phyloP scores from a whole-genome alignment of 2,329 filamentous ascomycete genomes.

The Zelopaecilomyces penicillatus region DNA sequence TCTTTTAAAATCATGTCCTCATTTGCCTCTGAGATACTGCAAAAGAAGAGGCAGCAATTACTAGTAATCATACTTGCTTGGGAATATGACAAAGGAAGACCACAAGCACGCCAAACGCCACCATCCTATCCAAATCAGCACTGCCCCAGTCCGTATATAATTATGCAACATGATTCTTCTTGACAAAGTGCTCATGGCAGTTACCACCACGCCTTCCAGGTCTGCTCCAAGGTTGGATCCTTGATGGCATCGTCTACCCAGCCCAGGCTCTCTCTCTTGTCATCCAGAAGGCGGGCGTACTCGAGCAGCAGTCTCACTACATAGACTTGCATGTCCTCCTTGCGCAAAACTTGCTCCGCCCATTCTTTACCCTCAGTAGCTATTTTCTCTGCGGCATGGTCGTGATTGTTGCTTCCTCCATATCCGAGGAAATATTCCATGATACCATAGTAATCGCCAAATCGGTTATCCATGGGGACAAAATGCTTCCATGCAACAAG shows the following conservation, averaged over 20 bases:
- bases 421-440: constrained; percentile 68
- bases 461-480: constrained; percentile 69
- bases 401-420: constrained; percentile 36
- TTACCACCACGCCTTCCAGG: constrained; percentile 21
- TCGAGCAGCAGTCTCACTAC: constrained; percentile 55
- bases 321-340: constrained; percentile 69
- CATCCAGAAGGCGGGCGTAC: constrained; percentile 49
- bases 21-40: no score
- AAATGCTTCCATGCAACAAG: constrained; percentile 74
- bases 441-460: constrained; percentile 62
- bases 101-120: constrained; percentile 9
- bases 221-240: constrained; percentile 23
- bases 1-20: no score
- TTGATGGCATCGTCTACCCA: constrained; percentile 43
- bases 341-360: constrained; percentile 59
- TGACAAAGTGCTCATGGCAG: neutral
- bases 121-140: constrained; percentile 11
- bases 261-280: constrained; percentile 43
- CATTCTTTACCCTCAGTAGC: constrained; percentile 58
- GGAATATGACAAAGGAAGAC: no score
- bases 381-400: constrained; percentile 54
- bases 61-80: no score
- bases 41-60: no score
- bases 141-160: constrained; percentile 5
- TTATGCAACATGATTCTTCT: constrained; percentile 6